These are phyloP conservation scores for Citrus maxima DNA, from an alignment of 345 rosid species.

Conservation along the genomic window DNA sequence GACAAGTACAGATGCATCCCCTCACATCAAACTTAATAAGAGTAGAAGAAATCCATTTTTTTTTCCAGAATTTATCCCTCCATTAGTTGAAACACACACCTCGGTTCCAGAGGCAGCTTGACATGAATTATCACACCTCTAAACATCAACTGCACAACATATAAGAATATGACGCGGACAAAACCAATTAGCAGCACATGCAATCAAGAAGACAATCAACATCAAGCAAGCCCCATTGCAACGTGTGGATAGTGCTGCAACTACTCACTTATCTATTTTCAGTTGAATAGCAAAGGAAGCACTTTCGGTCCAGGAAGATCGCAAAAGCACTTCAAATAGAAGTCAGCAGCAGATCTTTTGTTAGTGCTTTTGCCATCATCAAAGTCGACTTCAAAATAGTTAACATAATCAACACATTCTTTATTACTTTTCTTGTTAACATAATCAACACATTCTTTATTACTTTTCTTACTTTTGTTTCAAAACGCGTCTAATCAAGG, in stretches of 20 bases:
- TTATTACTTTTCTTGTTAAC: no score
- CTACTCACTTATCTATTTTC: neutral
- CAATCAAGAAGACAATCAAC: neutral
- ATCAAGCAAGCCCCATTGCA: neutral
- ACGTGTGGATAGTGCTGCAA: neutral
- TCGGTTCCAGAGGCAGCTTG: neutral
- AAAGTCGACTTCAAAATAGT: neutral
- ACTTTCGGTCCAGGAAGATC: neutral
- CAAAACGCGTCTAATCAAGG: no score
- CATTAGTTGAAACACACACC: conserved; percentile 1
- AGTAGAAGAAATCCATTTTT: neutral
- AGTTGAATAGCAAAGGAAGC: neutral
- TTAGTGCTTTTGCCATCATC: neutral
- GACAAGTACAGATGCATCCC: neutral
- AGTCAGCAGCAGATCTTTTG: no score
- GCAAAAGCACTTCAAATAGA: neutral
- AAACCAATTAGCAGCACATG: neutral
- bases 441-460: no score
- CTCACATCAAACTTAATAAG: neutral
- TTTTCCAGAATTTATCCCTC: neutral
- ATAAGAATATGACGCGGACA: neutral
- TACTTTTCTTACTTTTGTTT: no score
- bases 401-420: no score
- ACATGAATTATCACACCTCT: neutral
- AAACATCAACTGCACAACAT: neutral